Base-by-base conservation (phyloP, 1,139 yeast species). In the Groenewaldozyma sp. region DNA sequence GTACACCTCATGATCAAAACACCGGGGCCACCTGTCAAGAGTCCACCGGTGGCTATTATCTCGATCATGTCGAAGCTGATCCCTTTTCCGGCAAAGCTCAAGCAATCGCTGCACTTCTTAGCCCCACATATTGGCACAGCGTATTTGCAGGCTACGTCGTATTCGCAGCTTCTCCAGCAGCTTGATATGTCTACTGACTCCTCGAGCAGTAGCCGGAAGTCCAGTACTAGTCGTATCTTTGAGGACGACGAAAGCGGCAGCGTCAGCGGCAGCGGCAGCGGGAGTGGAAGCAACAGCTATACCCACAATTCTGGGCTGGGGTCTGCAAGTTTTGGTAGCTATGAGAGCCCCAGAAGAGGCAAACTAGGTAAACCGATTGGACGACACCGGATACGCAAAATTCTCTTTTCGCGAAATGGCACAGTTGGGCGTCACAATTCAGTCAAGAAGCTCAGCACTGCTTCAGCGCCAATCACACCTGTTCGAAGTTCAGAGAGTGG, bases 11-110 rank as follows among this genome's bases (percentile, higher is more conserved):
- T 62, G 28, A 43, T 60, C 11, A 50, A 58, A 3, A 49, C 50
- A 22, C 57, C 58, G 2, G 35, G 37, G 3, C 24, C 18, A 19
- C 17, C 22, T 16, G 34, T 17, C 17, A 38, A 28, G 4, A n/a
- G n/a, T n/a, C 58, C 60, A 2, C 64, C 64, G 2, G 48, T 60
- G 32, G 65, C 60, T 3, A 56, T 60, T 13, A 43, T 60, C 5
- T 58, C 63, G 13, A 43, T 60, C 27, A 45, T 55, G 51, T 56
- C 64, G 1, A 50, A 56, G 10, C 43, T 58, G 19, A 54, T 60
- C 13, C 64, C 64, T 2, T 60, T 56, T 41, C 62, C 63, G 1
- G 39, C 41, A 13, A 47, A 55, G 32, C 47, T 59, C 34, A 41
- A 52, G 17, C 45, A 49, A n/a, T 37, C 48, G n/a, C 41, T 60